phyloP scores from a whole-genome alignment of 1,284 basidiomycete genomes.

The Agroathelia rolfsii region DNA sequence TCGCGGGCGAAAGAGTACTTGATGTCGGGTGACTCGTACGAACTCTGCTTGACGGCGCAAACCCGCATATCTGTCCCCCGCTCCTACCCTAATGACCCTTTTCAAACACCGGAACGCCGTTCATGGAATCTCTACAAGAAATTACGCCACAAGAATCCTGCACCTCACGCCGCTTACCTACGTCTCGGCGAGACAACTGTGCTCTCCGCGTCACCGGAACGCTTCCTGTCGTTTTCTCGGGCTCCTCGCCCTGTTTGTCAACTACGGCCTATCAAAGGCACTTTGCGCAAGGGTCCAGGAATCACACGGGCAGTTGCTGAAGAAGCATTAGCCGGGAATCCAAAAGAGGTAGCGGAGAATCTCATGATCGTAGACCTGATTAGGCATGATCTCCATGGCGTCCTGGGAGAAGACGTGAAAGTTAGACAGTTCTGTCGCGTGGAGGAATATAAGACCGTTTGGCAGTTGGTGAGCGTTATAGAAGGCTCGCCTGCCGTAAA shows the following conservation, averaged over 20 bases:
- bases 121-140: slow-evolving; percentile 69
- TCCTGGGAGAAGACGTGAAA: slow-evolving; percentile 67
- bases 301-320: slow-evolving; percentile 58
- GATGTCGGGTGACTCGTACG: slow-evolving; percentile 87
- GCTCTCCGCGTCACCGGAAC: slow-evolving; percentile 83
- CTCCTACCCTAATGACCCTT: slow-evolving; percentile 20
- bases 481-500: slow-evolving; percentile 49
- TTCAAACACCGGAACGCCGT: too few relatives aligned
- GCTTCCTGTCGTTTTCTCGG: slow-evolving; percentile 81
- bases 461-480: slow-evolving; percentile 94
- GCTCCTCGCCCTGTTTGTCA: slow-evolving; percentile 60
- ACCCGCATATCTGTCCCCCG: slow-evolving; percentile 40
- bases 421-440: slow-evolving; percentile 84
- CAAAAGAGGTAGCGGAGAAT: slow-evolving; percentile 95
- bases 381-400: slow-evolving; percentile 79
- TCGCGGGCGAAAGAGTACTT: slow-evolving; percentile 68
- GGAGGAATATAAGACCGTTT: slow-evolving; percentile 92
- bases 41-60: slow-evolving; percentile 85
- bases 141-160: slow-evolving; percentile 75
- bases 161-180: slow-evolving; percentile 84
- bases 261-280: slow-evolving; percentile 95
- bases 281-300: slow-evolving; percentile 56
- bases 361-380: slow-evolving; percentile 98
- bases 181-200: slow-evolving; percentile 58
- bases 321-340: slow-evolving; percentile 57